Evolutionary conservation across 805 yeast species (phyloP).

Genomic region (Cyberlindnera suaveolens): DNA sequence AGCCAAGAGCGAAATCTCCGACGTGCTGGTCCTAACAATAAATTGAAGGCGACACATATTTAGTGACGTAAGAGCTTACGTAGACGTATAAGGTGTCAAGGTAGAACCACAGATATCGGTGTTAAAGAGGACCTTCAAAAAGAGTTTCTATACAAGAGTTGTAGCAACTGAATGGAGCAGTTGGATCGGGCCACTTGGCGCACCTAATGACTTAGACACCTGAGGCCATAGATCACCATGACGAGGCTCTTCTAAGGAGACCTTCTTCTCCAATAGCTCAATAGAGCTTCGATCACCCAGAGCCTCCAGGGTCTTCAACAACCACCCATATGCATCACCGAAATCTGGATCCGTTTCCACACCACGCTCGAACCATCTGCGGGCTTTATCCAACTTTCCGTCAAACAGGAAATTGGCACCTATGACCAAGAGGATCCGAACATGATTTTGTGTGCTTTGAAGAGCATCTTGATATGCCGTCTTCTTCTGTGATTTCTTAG

Average conservation of each 20-base stretch:
- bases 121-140: background rate
- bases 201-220: slow-evolving; percentile 39
- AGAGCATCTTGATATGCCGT: slow-evolving; percentile 66
- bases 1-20: background rate
- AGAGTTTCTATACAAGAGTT: background rate
- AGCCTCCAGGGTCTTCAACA: slow-evolving; percentile 30
- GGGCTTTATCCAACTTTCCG: slow-evolving; percentile 57
- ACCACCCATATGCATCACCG: slow-evolving; percentile 80
- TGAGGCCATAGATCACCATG: slow-evolving; percentile 58
- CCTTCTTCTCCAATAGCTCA: slow-evolving; percentile 29
- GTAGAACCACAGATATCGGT: background rate
- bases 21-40: too few species aligned
- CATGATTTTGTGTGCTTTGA: slow-evolving; percentile 53
- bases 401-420: slow-evolving; percentile 65
- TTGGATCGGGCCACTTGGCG: slow-evolving; percentile 33
- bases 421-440: slow-evolving; percentile 52
- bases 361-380: slow-evolving; percentile 71
- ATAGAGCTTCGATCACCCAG: slow-evolving; percentile 28
- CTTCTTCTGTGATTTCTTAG: slow-evolving; percentile 46
- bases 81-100: too few species aligned
- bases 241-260: slow-evolving; percentile 45
- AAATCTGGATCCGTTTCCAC: slow-evolving; percentile 43
- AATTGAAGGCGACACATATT: background rate
- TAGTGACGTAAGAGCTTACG: background rate
- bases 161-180: slow-evolving; percentile 27